A percentile compares a stretch with the other conserved stretches of the same genome.
Evolutionary conservation across 1,284 basidiomycete species (phyloP).

Genomic region (Porogramme epimiltina): DNA sequence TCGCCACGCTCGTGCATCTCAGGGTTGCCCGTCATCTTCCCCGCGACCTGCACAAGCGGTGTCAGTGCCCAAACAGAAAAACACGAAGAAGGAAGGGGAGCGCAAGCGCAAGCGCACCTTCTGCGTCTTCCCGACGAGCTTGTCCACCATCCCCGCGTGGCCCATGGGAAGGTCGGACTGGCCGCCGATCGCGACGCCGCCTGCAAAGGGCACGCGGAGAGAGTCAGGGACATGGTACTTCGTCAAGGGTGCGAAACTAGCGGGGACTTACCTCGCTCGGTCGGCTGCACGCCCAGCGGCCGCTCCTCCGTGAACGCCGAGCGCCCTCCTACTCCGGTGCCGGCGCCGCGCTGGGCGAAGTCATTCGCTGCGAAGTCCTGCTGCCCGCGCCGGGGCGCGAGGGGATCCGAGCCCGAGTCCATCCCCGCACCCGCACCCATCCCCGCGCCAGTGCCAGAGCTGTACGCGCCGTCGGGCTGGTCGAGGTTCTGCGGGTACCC

Average conservation of each 20-base stretch:
- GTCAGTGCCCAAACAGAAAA: too few species aligned
- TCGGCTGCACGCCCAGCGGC: conserved; percentile 43
- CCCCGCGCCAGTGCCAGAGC: conserved; percentile 25
- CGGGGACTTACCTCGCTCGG: conserved; percentile 34
- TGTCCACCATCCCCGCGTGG: conserved; percentile 48
- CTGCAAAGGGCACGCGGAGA: conserved; percentile 27
- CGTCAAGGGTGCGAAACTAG: too few species aligned
- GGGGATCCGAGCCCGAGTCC: too few species aligned
- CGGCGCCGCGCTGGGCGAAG: too few species aligned
- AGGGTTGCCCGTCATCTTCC: conserved; percentile 48
- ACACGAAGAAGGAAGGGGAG: background rate
- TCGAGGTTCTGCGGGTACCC: conserved; percentile 8
- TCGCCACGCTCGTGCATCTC: conserved; percentile 59
- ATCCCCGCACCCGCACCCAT: too few species aligned
- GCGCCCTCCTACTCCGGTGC: background rate
- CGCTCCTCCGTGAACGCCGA: conserved; percentile 41
- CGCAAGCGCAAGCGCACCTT: conserved; percentile 40
- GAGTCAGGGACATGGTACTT: too few species aligned
- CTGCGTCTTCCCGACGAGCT: conserved; percentile 55
- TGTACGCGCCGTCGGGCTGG: conserved; percentile 10
- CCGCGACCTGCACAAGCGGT: conserved; percentile 40
- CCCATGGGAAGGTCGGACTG: conserved; percentile 43
- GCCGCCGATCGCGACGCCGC: conserved; percentile 47
- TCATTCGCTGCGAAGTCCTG: too few species aligned
- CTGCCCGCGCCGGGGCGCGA: too few species aligned